A percentile compares a stretch with the other conserved stretches of the same genome.
These are phyloP conservation scores for Trematosphaeria pertusa DNA, from an alignment of 2,329 filamentous ascomycete species.

Conservation along the genomic window DNA sequence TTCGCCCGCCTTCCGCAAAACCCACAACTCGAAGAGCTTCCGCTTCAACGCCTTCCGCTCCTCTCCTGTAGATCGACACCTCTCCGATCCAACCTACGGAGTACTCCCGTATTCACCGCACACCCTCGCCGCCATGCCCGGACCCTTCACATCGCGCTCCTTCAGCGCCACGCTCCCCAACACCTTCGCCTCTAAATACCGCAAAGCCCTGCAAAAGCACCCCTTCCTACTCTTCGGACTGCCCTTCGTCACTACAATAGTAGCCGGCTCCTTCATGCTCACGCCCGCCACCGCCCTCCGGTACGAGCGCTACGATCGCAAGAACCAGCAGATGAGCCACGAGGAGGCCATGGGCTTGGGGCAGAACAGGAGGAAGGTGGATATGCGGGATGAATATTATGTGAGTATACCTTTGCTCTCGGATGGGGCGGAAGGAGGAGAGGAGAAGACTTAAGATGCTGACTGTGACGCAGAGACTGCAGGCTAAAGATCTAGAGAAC, in stretches of 20 bases:
- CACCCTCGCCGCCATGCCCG: constrained; percentile 34
- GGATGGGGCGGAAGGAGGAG: not conserved
- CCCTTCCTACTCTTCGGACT: constrained; percentile 94
- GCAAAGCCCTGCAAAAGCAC: constrained; percentile 73
- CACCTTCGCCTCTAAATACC: constrained; percentile 78
- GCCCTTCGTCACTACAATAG: constrained; percentile 88
- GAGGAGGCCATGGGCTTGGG: constrained; percentile 88
- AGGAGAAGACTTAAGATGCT: constrained; percentile 10
- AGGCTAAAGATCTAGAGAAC: constrained; percentile 88
- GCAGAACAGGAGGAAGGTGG: constrained; percentile 72
- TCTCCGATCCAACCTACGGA: not conserved
- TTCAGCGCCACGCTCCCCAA: constrained; percentile 64
- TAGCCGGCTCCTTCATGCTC: constrained; percentile 90
- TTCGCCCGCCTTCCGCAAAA: too few species aligned
- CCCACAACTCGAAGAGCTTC: not conserved
- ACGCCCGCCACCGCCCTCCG: constrained; percentile 92
- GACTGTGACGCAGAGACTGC: constrained; percentile 66
- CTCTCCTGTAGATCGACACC: not conserved
- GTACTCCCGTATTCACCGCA: not conserved
- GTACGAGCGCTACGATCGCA: constrained; percentile 92
- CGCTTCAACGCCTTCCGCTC: not conserved
- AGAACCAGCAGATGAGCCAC: constrained; percentile 81
- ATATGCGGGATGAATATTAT: constrained; percentile 87
- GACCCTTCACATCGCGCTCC: constrained; percentile 69
- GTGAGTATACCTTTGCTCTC: constrained; percentile 59